Conservation (phyloP, 192 early-diverging fungal species). For the Coemansia sp. region DNA sequence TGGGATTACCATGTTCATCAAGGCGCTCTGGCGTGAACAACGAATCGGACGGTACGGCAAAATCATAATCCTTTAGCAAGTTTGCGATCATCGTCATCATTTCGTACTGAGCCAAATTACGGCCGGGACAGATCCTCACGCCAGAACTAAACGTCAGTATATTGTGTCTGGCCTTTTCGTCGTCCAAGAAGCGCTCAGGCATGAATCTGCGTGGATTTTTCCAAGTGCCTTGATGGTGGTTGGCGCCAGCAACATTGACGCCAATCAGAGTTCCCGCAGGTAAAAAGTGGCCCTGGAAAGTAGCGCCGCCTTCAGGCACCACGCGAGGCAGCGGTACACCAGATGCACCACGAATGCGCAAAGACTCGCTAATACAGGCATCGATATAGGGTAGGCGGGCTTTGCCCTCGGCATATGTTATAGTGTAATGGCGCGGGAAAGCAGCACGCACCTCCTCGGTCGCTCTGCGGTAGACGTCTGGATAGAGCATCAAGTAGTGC, state of each 20-base stretch:
- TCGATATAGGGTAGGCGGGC: constrained; percentile 37
- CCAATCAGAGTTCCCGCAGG: constrained; percentile 24
- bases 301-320: constrained; percentile 31
- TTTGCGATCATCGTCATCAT: constrained; percentile 31
- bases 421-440: constrained; percentile 32
- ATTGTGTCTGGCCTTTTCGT: constrained; percentile 7
- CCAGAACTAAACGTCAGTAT: constrained; percentile 46
- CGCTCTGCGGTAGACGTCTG: constrained; percentile 14
- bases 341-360: constrained; percentile 34
- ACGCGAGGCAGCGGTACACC: constrained; percentile 25
- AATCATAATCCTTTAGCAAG: constrained; percentile 35
- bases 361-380: constrained; percentile 48
- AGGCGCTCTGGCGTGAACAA: constrained; percentile 16
- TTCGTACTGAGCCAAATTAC: constrained; percentile 35
- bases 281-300: constrained; percentile 32
- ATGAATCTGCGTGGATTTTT: constrained; percentile 22
- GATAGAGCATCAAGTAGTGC: constrained; percentile 41
- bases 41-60: constrained; percentile 11
- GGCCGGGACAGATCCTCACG: constrained; percentile 38
- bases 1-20: constrained; percentile 15
- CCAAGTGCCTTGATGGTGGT: constrained; percentile 24
- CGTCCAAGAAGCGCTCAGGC: constrained; percentile 37
- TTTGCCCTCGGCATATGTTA: constrained; percentile 39
- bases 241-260: constrained; percentile 27
- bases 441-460: constrained; percentile 29